A percentile compares a stretch with the other conserved stretches of the same genome.
These are phyloP conservation scores for Agrocybe chaxingu DNA, from an alignment of 768 basidiomycete species.

Conservation along the genomic window DNA sequence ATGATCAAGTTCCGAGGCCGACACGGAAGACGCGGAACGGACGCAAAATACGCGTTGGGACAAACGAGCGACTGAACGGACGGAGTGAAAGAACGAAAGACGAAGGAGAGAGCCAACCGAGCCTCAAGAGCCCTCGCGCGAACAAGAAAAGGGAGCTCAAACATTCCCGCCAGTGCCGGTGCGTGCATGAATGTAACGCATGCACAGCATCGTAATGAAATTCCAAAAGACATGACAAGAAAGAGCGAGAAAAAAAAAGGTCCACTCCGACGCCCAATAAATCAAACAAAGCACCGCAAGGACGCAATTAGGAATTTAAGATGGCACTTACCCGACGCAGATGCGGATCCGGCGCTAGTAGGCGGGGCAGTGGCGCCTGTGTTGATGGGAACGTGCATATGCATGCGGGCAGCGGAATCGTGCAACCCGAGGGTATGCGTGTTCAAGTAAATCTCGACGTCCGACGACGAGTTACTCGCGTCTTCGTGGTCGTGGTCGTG, in stretches of 20 bases:
- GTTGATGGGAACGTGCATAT: slow-evolving; percentile 20
- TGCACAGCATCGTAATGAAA: too few relatives aligned
- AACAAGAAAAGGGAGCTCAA: too few relatives aligned
- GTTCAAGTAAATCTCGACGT: slow-evolving; percentile 34
- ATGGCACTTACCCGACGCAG: too few relatives aligned
- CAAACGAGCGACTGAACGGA: neutral
- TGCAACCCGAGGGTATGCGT: slow-evolving; percentile 23
- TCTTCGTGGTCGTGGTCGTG: slow-evolving; percentile 14
- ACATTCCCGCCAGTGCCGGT: too few relatives aligned
- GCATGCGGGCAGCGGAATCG: slow-evolving; percentile 24
- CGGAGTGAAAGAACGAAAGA: slow-evolving; percentile 3
- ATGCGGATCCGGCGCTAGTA: too few relatives aligned
- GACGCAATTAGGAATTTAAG: neutral
- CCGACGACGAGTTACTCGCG: slow-evolving; percentile 11
- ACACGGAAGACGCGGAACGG: neutral
- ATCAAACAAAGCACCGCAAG: neutral
- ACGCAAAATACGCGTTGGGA: neutral
- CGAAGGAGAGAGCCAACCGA: neutral
- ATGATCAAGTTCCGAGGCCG: neutral
- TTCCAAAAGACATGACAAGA: neutral
- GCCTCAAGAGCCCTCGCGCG: too few relatives aligned
- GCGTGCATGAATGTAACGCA: too few relatives aligned
- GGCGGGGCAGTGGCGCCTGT: slow-evolving; percentile 5
- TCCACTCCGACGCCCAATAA: neutral
- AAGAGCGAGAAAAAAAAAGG: neutral